These are phyloP conservation scores for Prinsepia uniflora DNA, from an alignment of 306 rosid genomes.

Conservation along the genomic window DNA sequence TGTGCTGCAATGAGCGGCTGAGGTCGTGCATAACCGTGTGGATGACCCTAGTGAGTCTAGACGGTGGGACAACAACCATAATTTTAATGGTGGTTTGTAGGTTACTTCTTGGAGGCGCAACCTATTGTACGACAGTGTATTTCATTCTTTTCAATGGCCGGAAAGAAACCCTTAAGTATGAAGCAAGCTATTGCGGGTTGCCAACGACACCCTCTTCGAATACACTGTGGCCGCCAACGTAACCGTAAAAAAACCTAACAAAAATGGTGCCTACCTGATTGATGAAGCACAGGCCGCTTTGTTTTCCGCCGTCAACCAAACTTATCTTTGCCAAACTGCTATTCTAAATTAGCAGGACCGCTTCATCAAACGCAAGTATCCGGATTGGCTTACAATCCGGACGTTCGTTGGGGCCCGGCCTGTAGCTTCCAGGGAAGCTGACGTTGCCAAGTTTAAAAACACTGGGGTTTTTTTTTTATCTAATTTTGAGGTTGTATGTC, in stretches of 20 bases:
- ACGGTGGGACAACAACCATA: too few species aligned
- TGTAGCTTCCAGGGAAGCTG: neutral
- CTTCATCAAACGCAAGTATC: too few species aligned
- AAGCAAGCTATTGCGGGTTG: slow-evolving; percentile 36
- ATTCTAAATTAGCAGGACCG: too few species aligned
- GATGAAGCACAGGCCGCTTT: neutral
- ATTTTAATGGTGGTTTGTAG: neutral
- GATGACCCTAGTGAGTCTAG: too few species aligned
- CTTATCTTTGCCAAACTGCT: too few species aligned
- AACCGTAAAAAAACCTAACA: neutral
- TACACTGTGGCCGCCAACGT: neutral
- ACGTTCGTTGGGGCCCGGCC: neutral
- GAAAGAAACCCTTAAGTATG: slow-evolving; percentile 18
- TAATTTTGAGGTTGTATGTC: neutral
- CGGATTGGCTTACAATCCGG: too few species aligned
- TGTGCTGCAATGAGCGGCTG: too few species aligned
- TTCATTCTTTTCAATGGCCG: neutral
- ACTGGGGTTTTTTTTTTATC: neutral
- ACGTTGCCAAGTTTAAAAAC: neutral
- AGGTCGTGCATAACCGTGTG: too few species aligned
- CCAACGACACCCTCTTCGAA: slow-evolving; percentile 17
- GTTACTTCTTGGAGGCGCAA: neutral
- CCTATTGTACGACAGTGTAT: neutral
- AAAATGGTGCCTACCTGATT: neutral
- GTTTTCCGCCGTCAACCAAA: neutral